phyloP scores from a whole-genome alignment of 345 rosid species.

The Isatis tinctoria region DNA sequence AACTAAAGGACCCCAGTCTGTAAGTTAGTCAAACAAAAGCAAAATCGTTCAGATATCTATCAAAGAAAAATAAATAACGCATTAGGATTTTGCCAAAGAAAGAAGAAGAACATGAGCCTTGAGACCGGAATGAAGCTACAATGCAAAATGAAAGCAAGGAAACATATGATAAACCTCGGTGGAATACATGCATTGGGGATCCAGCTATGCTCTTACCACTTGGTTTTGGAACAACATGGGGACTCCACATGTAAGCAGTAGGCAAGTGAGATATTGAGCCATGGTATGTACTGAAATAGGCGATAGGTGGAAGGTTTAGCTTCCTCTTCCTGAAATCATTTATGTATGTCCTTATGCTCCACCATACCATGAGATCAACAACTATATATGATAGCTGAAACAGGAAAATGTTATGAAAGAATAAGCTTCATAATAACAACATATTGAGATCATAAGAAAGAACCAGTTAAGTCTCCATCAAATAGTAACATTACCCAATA shows the following conservation, averaged over 20 bases:
- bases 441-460: background rate
- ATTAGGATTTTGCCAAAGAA: background rate
- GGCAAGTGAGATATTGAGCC: conserved; percentile 97
- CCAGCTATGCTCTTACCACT: conserved; percentile 45
- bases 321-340: conserved; percentile 89
- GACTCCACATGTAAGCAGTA: conserved; percentile 98
- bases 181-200: background rate
- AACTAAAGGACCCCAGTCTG: conserved; percentile 94
- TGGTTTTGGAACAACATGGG: conserved; percentile 95
- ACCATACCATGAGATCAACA: conserved; percentile 96
- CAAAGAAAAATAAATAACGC: background rate
- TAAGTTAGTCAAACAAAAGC: conserved; percentile 20
- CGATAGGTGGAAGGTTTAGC: conserved; percentile 83
- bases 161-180: background rate
- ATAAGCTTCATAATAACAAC: conserved; percentile 1
- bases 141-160: background rate
- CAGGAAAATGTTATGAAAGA: background rate
- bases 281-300: conserved; percentile 89
- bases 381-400: conserved; percentile 83
- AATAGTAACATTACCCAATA: conserved; percentile 70
- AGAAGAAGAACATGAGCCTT: background rate
- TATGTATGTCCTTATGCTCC: conserved; percentile 91
- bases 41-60: conserved; percentile 5
- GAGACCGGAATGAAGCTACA: background rate
- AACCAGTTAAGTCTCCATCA: background rate